Conservation (phyloP, 2,329 filamentous ascomycete species). For the Ophiostoma ips region DNA sequence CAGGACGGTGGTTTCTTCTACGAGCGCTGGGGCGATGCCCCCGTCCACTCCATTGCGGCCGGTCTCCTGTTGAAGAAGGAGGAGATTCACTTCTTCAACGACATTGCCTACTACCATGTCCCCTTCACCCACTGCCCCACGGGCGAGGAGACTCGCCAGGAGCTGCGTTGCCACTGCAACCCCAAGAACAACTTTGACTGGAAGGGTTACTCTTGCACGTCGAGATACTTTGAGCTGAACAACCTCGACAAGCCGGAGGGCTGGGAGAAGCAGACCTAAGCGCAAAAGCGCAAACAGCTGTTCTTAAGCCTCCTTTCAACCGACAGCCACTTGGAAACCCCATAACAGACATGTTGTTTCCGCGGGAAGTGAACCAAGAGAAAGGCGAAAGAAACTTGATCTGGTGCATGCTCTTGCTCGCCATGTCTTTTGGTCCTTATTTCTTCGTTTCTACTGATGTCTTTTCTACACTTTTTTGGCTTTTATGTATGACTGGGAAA, state of each 20-base stretch:
- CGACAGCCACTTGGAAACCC: too few relatives aligned
- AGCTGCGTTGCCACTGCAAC: slow-evolving; percentile 88
- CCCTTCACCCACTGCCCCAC: slow-evolving; percentile 97
- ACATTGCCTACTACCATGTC: slow-evolving; percentile 96
- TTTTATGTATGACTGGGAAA: slow-evolving; percentile 2
- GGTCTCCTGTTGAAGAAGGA: slow-evolving; percentile 78
- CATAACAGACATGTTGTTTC: too few relatives aligned
- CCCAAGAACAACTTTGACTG: slow-evolving; percentile 97
- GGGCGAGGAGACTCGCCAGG: slow-evolving; percentile 66
- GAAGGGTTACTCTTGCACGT: slow-evolving; percentile 88
- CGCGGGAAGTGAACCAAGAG: too few relatives aligned
- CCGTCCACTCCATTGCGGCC: slow-evolving; percentile 94
- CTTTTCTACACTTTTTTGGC: background rate
- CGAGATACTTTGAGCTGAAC: slow-evolving; percentile 74
- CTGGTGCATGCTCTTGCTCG: background rate
- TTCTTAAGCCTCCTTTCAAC: too few relatives aligned
- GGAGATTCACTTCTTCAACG: slow-evolving; percentile 96
- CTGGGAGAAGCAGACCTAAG: slow-evolving; percentile 56
- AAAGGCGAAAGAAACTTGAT: background rate
- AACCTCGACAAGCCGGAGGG: slow-evolving; percentile 70
- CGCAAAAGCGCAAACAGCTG: too few relatives aligned
- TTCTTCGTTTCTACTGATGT: background rate
- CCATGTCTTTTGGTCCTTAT: background rate
- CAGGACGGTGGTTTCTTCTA: slow-evolving; percentile 95
- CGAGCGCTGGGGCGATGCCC: slow-evolving; percentile 79